These are phyloP conservation scores for Chrysoporthe puriensis DNA, from an alignment of 2,329 filamentous ascomycete genomes.

Conservation along the genomic window DNA sequence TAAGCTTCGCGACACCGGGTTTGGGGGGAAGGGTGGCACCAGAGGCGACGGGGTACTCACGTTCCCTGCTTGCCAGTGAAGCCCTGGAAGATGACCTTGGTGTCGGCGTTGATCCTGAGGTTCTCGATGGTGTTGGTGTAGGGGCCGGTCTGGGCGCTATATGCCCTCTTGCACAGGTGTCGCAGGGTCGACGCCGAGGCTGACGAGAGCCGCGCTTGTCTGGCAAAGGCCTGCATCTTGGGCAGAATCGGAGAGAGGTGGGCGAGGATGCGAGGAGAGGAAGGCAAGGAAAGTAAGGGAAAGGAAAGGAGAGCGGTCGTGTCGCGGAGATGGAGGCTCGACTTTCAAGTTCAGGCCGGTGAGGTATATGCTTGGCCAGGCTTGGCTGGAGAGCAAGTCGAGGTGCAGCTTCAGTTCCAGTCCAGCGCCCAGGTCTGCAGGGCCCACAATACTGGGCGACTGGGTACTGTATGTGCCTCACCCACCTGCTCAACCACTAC, in stretches of 20 bases:
- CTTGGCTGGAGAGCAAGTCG: neutral
- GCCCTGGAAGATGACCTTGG: constrained; percentile 94
- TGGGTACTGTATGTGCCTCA: no score
- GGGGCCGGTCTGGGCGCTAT: constrained; percentile 71
- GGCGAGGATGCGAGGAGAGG: constrained; percentile 9
- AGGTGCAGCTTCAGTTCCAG: constrained; percentile 7
- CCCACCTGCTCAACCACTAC: neutral
- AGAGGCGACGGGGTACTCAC: constrained; percentile 55
- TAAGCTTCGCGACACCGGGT: constrained; percentile 1
- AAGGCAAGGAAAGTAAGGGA: constrained; percentile 1
- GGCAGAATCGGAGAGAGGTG: constrained; percentile 17
- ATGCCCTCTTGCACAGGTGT: constrained; percentile 69
- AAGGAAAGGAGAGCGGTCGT: constrained; percentile 4
- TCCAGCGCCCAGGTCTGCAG: constrained; percentile 11
- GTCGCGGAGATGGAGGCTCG: constrained; percentile 22
- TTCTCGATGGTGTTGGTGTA: constrained; percentile 79
- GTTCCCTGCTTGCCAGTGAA: constrained; percentile 98
- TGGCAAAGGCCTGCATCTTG: constrained; percentile 85
- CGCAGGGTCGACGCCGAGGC: constrained; percentile 70
- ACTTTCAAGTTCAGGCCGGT: neutral
- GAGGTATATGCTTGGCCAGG: neutral
- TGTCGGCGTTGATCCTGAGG: constrained; percentile 89
- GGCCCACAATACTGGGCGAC: neutral
- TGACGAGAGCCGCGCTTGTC: constrained; percentile 70
- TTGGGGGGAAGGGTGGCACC: constrained; percentile 19